Conservation (phyloP, 176 grass and related monocot genomes). For the Oryza coarctata region DNA sequence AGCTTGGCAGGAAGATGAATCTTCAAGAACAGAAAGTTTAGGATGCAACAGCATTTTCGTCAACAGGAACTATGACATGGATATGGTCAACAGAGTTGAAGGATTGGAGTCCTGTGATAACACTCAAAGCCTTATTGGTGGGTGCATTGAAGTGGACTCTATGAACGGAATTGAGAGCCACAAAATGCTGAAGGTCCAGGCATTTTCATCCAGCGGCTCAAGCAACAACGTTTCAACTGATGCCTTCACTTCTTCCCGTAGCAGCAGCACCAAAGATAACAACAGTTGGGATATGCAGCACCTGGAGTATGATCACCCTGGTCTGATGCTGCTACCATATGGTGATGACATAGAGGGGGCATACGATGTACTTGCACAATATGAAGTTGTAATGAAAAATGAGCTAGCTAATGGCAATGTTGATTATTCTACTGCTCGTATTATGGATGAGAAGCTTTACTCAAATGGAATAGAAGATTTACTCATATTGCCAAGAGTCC, state of each 20-base stretch:
- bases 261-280: constrained; percentile 31
- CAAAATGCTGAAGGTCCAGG: constrained; percentile 17
- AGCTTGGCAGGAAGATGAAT: constrained; percentile 27
- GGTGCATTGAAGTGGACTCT: constrained; percentile 51
- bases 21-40: constrained; percentile 40
- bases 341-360: constrained; percentile 29
- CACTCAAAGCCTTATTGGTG: constrained; percentile 42
- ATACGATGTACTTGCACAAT: constrained; percentile 39
- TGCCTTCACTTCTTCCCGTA: constrained; percentile 38
- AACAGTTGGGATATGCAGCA: constrained; percentile 33
- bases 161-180: constrained; percentile 36
- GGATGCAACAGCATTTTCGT: constrained; percentile 29
- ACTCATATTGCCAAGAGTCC: constrained; percentile 29
- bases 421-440: constrained; percentile 31
- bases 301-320: constrained; percentile 24
- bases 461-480: constrained; percentile 50
- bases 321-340: constrained; percentile 23
- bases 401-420: constrained; percentile 29
- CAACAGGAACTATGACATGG: constrained; percentile 16
- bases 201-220: constrained; percentile 53
- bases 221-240: constrained; percentile 45
- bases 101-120: constrained; percentile 49
- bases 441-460: constrained; percentile 50
- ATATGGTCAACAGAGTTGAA: constrained; percentile 38
- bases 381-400: constrained; percentile 29